Percentiles rank a stretch among this genome's conserved stretches.
These are phyloP conservation scores for Allium sativum DNA, from an alignment of 106 monocot genomes.

Conservation along the genomic window DNA sequence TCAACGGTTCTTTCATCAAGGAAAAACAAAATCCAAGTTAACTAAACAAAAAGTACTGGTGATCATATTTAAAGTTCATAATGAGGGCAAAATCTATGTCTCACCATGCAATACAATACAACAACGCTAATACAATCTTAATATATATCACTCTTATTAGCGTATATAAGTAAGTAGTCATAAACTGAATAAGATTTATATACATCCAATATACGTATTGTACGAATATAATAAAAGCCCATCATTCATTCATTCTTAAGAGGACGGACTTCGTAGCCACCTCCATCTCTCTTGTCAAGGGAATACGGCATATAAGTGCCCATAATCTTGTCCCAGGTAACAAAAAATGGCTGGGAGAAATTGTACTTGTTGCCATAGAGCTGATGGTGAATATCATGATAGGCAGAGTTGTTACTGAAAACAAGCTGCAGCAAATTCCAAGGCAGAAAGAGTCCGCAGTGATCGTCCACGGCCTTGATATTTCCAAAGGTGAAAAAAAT, in stretches of 20 bases:
- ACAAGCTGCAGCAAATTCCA: constrained; percentile 11
- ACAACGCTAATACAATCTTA: no score
- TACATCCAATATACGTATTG: no score
- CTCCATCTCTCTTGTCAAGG: constrained; percentile 25
- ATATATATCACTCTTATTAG: no score
- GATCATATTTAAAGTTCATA: no score
- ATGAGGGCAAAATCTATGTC: no score
- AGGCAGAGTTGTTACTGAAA: constrained; percentile 23
- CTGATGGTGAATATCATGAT: constrained; percentile 33
- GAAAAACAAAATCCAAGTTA: no score
- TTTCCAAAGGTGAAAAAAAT: constrained; percentile 29
- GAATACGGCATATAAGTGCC: constrained; percentile 34
- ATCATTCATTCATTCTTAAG: not conserved
- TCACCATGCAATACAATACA: no score
- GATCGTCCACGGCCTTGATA: constrained; percentile 21
- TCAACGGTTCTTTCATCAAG: no score
- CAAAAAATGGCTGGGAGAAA: constrained; percentile 32
- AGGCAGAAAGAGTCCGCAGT: constrained; percentile 15
- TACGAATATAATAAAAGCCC: no score
- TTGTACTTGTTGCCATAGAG: constrained; percentile 29
- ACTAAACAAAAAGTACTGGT: no score
- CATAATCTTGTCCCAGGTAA: constrained; percentile 32
- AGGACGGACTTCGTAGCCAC: constrained; percentile 22
- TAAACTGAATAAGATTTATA: no score
- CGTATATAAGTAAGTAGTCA: no score